Percentiles rank a stretch among this genome's conserved stretches.
These are phyloP conservation scores for Dioszegia aurantiaca DNA, from an alignment of 768 basidiomycete species.

Conservation along the genomic window DNA sequence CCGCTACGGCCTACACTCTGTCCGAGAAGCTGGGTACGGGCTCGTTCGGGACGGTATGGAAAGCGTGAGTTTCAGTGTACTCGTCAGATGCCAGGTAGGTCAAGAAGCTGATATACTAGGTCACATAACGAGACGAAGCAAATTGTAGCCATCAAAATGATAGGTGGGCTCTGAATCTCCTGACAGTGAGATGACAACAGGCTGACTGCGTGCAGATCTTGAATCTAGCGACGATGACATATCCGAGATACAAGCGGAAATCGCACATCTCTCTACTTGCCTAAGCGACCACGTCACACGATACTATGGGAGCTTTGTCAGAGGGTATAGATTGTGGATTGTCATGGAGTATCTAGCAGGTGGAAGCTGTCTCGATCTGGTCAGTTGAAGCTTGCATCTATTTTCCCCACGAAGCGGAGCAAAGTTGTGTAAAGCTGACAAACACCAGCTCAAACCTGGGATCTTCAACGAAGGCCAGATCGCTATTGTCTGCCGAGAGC, in stretches of 20 bases:
- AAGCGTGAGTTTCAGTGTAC: conserved; percentile 59
- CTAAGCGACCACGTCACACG: conserved; percentile 94
- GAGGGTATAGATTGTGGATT: conserved; percentile 97
- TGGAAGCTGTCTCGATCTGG: conserved; percentile 93
- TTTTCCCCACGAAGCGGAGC: too few relatives aligned
- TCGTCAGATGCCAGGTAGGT: not conserved
- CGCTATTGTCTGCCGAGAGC: conserved; percentile 88
- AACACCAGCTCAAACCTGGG: conserved; percentile 68
- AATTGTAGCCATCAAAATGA: conserved; percentile 97
- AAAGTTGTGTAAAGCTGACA: too few relatives aligned
- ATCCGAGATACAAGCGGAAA: conserved; percentile 96
- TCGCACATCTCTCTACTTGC: conserved; percentile 90
- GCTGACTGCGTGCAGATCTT: conserved; percentile 61
- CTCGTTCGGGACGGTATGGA: conserved; percentile 95
- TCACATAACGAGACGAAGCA: conserved; percentile 90
- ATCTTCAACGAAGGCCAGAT: conserved; percentile 89
- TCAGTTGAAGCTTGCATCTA: too few relatives aligned
- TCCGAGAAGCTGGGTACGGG: conserved; percentile 96
- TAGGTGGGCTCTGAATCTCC: conserved; percentile 69
- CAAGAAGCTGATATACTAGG: conserved; percentile 30
- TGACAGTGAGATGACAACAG: not conserved
- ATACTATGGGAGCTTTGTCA: conserved; percentile 95
- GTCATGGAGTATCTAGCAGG: conserved; percentile 99
- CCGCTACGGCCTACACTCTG: conserved; percentile 84
- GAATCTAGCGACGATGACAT: conserved; percentile 99